These are phyloP conservation scores for Claviceps quebecensis DNA, from an alignment of 2,329 filamentous ascomycete genomes.

Conservation along the genomic window DNA sequence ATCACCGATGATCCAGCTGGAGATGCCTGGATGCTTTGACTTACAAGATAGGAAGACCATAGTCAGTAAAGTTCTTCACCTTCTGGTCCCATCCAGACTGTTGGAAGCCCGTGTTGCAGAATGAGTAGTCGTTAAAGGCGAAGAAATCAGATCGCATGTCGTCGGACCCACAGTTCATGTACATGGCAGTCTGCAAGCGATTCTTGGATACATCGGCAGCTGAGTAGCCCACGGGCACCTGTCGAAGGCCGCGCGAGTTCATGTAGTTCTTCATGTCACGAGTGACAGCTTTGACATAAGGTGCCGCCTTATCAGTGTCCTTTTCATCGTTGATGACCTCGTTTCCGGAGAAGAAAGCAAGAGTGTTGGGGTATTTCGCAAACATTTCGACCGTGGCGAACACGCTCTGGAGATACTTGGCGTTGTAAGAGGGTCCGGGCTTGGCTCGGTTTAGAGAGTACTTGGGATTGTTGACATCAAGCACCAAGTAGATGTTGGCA, in stretches of 20 bases:
- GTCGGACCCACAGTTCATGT: conserved; percentile 86
- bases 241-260: conserved; percentile 43
- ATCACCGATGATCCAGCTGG: too few relatives aligned
- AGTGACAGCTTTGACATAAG: conserved; percentile 66
- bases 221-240: conserved; percentile 62
- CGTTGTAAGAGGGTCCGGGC: conserved; percentile 75
- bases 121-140: conserved; percentile 81
- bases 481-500: conserved; percentile 81
- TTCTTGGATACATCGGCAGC: conserved; percentile 73
- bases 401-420: conserved; percentile 67
- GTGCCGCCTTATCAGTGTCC: conserved; percentile 49
- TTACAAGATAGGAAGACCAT: conserved; percentile 73
- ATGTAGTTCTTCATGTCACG: conserved; percentile 65
- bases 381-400: conserved; percentile 85
- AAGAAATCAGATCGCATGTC: conserved; percentile 80
- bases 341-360: conserved; percentile 75
- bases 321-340: conserved; percentile 60
- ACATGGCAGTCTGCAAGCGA: conserved; percentile 72
- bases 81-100: conserved; percentile 74
- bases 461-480: conserved; percentile 79
- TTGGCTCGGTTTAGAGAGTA: conserved; percentile 74
- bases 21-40: conserved; percentile 8
- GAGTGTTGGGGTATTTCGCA: conserved; percentile 67
- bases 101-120: conserved; percentile 60
- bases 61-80: conserved; percentile 75